phyloP scores from a whole-genome alignment of 441 rosid genomes.

The Croton setiger region DNA sequence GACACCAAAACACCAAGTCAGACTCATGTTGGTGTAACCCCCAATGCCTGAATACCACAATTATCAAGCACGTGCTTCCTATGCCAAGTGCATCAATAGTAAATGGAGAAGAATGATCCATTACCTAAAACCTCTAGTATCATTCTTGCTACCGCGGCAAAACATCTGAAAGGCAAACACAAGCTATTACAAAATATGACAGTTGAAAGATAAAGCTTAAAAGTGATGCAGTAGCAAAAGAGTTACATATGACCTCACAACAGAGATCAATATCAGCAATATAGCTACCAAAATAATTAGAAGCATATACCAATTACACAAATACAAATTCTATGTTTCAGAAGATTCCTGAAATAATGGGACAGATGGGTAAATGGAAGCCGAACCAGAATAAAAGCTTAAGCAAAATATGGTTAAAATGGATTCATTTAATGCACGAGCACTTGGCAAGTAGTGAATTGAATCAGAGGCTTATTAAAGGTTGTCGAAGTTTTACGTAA shows the following conservation, averaged over 20 bases:
- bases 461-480: too few species aligned
- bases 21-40: background rate
- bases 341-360: background rate
- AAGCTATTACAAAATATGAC: background rate
- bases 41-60: background rate
- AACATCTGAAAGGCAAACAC: slow-evolving; percentile 63
- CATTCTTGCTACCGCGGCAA: slow-evolving; percentile 97
- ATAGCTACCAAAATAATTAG: background rate
- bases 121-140: slow-evolving; percentile 97
- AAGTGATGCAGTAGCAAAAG: slow-evolving; percentile 4
- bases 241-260: background rate
- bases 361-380: background rate
- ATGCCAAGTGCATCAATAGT: slow-evolving; percentile 4
- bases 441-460: too few species aligned
- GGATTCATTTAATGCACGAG: too few species aligned
- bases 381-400: background rate
- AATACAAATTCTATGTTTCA: background rate
- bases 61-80: background rate
- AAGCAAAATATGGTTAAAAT: too few species aligned
- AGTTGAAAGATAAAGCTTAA: background rate
- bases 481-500: too few species aligned
- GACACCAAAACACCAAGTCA: background rate
- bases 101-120: slow-evolving; percentile 8
- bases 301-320: background rate
- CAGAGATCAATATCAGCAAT: background rate